Evolutionary conservation across 1,284 basidiomycete genomes (phyloP), one percentile per base, ranked within the genome.

Genomic region (Leccinum laetum): DNA sequence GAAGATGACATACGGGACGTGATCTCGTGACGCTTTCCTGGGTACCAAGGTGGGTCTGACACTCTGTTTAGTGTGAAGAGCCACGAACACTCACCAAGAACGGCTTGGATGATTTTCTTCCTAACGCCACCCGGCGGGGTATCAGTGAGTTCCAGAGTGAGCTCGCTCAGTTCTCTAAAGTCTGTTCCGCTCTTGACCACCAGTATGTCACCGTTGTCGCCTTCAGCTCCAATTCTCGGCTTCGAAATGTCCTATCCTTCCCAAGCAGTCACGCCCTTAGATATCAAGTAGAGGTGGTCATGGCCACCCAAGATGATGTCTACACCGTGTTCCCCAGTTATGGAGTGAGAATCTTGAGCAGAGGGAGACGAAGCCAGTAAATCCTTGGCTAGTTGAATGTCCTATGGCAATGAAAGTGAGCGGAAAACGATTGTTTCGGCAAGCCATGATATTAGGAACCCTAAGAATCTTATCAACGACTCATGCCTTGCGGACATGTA

Each of bases 271-370:
- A 90, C 86, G 3, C 94, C 95, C 71, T 85, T 89, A 11, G 93
- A 90, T 58, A 92, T 86, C 77, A 91, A 93, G 79, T 95, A 95
- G 4, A 92, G 80, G 70, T 98, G 95, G 73, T 98, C 95, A 70
- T 98, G 95, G 0, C 95, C 95, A 4, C 95, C 95, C 8, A 97
- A 84, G 56, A 97, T 78, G 21, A 97, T 78, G 73, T 97, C 95
- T 1, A 91, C 89, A 7, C 95, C 95, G 69, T 98, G 94, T 52
- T 80, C 75, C 58, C 80, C 77, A 55, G 79, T 76, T 53, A 89
- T 81, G 1, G 82, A 68, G 1, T 79, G 72, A 1, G 74, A 73
- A 16, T 79, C 68, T 68, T 89, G 88, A 4, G 81, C 82, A 7
- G 81, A 79, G 1, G 90, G 86, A 4, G 84, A 91, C 66, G 80